These are phyloP conservation scores for Pleurotus djamor DNA, from an alignment of 768 basidiomycete genomes.

Conservation along the genomic window DNA sequence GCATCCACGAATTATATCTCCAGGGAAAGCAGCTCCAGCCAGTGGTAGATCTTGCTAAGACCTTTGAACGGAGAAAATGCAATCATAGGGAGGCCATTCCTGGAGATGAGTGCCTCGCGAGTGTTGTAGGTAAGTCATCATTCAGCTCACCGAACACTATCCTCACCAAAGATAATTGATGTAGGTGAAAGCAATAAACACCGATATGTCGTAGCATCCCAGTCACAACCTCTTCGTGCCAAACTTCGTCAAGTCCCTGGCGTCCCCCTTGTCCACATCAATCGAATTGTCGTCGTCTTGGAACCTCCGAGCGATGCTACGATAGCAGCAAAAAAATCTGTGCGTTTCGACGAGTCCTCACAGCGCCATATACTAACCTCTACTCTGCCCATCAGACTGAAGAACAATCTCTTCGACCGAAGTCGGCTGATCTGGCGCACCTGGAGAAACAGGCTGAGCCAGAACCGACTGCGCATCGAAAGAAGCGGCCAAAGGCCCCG, in stretches of 20 bases:
- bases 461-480: slow-evolving; percentile 48
- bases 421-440: slow-evolving; percentile 43
- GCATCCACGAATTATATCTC: slow-evolving; percentile 90
- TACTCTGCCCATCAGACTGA: slow-evolving; percentile 48
- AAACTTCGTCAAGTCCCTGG: slow-evolving; percentile 75
- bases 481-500: slow-evolving; percentile 79
- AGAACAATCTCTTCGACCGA: slow-evolving; percentile 54
- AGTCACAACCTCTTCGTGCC: slow-evolving; percentile 70
- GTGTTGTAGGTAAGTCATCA: slow-evolving; percentile 68
- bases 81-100: slow-evolving; percentile 90
- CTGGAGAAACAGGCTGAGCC: slow-evolving; percentile 21
- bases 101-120: slow-evolving; percentile 78
- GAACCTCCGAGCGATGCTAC: slow-evolving; percentile 88
- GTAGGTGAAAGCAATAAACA: slow-evolving; percentile 85
- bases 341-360: slow-evolving; percentile 21
- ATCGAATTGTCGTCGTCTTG: slow-evolving; percentile 89
- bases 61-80: slow-evolving; percentile 90
- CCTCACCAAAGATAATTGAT: background rate
- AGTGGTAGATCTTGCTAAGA: slow-evolving; percentile 87
- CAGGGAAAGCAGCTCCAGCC: slow-evolving; percentile 72
- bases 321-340: slow-evolving; percentile 61
- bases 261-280: slow-evolving; percentile 88
- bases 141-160: background rate
- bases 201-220: slow-evolving; percentile 87
- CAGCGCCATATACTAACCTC: background rate